Conservation (phyloP, 148 eudicot genomes). For the Rhododendron ovatum region DNA sequence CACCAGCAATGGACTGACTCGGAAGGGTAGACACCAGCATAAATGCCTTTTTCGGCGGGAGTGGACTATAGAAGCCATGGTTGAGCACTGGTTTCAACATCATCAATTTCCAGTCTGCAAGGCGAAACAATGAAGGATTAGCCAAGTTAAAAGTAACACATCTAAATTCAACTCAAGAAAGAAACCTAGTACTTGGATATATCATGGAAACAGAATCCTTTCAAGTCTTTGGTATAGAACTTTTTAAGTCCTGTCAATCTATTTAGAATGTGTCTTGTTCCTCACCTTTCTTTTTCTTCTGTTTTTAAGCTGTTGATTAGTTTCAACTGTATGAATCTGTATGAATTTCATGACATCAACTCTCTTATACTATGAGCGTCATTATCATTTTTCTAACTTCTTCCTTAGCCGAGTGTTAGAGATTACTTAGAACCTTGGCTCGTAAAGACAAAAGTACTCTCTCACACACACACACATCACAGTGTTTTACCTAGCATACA, state of each 20-base stretch:
- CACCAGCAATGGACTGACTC: too few species aligned
- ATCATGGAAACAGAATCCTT: neutral
- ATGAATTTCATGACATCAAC: neutral
- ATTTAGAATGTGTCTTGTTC: too few species aligned
- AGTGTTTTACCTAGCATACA: neutral
- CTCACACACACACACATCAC: neutral
- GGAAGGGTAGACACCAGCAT: neutral
- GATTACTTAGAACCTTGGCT: too few species aligned
- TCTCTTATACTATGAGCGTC: neutral
- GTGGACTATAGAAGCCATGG: too few species aligned
- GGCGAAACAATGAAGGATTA: neutral
- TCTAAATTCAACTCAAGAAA: neutral
- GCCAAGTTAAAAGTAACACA: neutral
- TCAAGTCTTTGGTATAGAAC: neutral
- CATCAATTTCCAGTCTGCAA: conserved; percentile 9
- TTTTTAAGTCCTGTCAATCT: neutral
- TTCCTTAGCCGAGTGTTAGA: too few species aligned
- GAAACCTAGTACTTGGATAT: neutral
- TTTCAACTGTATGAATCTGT: neutral
- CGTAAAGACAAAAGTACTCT: too few species aligned
- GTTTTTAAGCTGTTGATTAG: neutral
- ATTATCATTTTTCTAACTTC: too few species aligned
- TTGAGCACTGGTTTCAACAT: neutral
- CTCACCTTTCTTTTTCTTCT: too few species aligned
- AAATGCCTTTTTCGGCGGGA: neutral